phyloP scores from a whole-genome alignment of 78 protist species.

The Dictyostelium intermedium region DNA sequence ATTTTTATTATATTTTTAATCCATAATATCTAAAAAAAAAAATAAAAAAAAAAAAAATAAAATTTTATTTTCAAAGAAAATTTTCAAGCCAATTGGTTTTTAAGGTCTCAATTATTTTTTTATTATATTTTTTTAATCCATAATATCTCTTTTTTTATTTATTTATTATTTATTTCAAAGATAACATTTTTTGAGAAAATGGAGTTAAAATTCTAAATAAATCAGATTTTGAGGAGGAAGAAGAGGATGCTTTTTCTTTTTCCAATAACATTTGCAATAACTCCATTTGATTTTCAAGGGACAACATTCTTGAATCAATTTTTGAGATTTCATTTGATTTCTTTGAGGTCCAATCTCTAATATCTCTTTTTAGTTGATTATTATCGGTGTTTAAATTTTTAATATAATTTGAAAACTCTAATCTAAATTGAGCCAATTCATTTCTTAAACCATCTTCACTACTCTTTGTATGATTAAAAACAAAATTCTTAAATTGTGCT shows the following conservation, averaged over 20 bases:
- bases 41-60: not conserved
- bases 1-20: too few relatives aligned
- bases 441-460: not conserved
- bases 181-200: constrained; percentile 3
- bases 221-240: constrained; percentile 4
- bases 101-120: not conserved
- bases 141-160: not conserved
- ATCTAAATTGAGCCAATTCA: constrained; percentile 19
- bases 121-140: too few relatives aligned
- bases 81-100: not conserved
- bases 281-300: constrained; percentile 53
- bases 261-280: not conserved
- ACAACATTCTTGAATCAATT: constrained; percentile 3
- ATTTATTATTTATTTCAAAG: not conserved
- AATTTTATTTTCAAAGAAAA: not conserved
- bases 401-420: constrained; percentile 11
- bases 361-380: constrained; percentile 33
- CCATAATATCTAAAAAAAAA: too few relatives aligned
- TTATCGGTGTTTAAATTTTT: not conserved
- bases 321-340: not conserved
- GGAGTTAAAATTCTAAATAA: not conserved
- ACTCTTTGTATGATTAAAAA: not conserved
- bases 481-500: not conserved
- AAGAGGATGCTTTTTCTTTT: not conserved
- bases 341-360: constrained; percentile 36